Conservation (phyloP, 2,329 filamentous ascomycete genomes). For the Gyromitra esculenta region DNA sequence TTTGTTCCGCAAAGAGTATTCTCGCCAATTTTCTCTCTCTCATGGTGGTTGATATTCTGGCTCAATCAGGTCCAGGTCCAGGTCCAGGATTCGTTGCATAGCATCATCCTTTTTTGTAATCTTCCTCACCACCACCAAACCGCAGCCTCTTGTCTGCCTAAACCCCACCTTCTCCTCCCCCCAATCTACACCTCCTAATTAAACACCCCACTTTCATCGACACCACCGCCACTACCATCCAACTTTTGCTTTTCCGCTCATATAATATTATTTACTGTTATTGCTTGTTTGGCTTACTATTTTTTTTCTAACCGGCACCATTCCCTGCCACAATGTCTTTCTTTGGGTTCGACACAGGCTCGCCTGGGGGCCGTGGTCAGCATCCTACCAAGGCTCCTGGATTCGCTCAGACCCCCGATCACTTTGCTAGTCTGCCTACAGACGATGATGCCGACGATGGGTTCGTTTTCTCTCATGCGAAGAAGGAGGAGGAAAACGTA, state of each 20-base stretch:
- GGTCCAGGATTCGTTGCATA: background rate
- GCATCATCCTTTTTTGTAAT: background rate
- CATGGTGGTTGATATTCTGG: background rate
- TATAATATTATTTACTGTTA: constrained; percentile 2
- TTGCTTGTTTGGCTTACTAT: background rate
- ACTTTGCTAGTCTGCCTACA: constrained; percentile 82
- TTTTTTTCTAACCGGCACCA: background rate
- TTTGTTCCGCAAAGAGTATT: no score
- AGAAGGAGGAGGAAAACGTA: background rate
- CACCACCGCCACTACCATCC: constrained; percentile 2
- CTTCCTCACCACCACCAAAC: constrained; percentile 26
- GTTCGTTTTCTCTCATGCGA: constrained; percentile 55
- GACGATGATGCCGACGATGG: constrained; percentile 67
- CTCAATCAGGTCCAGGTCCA: background rate
- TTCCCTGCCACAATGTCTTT: constrained; percentile 75
- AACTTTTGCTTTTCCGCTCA: background rate
- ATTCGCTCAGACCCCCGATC: constrained; percentile 84
- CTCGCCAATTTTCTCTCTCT: no score
- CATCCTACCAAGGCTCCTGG: constrained; percentile 71
- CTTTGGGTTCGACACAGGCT: constrained; percentile 79
- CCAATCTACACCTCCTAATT: constrained; percentile 9
- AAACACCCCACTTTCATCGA: constrained; percentile 20
- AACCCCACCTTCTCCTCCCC: constrained; percentile 39
- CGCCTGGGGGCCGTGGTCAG: constrained; percentile 68
- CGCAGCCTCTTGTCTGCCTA: background rate